Evolutionary conservation across 352 stramenopile genomes (phyloP).

Genomic region (Pythium oligandrum): DNA sequence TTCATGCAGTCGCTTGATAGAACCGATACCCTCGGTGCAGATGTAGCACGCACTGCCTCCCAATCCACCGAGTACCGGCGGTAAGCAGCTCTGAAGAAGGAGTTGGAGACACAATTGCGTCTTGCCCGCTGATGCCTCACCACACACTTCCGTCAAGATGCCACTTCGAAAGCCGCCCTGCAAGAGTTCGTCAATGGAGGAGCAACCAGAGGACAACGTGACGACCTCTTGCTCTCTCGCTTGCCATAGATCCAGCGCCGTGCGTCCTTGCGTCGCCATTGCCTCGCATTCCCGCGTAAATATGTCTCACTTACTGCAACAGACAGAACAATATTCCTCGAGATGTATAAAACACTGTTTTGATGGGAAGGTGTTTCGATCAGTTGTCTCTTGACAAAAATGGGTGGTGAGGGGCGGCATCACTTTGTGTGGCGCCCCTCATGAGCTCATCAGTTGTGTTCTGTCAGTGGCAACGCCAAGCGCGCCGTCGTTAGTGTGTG

Average conservation of each 20-base stretch:
- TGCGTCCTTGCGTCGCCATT: constrained; percentile 18
- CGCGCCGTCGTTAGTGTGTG: too few species aligned
- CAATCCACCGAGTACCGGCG: constrained; percentile 37
- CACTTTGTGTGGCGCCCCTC: too few species aligned
- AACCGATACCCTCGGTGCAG: constrained; percentile 66
- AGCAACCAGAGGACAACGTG: constrained; percentile 50
- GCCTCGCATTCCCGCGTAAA: constrained; percentile 9
- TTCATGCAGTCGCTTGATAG: constrained; percentile 68
- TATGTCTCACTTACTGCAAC: background rate
- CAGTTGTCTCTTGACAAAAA: too few species aligned
- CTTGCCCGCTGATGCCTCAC: constrained; percentile 71
- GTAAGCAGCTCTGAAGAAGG: constrained; percentile 61
- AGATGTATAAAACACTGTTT: constrained; percentile 10
- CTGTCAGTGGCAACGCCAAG: too few species aligned
- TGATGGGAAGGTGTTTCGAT: background rate
- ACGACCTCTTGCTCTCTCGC: constrained; percentile 18
- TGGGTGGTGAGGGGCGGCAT: too few species aligned
- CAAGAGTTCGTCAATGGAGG: constrained; percentile 48
- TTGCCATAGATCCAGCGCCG: constrained; percentile 45
- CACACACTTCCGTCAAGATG: constrained; percentile 70
- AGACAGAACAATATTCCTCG: constrained; percentile 11
- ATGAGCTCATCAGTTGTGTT: too few species aligned
- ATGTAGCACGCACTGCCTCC: constrained; percentile 74
- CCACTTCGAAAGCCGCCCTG: constrained; percentile 60
- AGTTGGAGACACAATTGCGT: constrained; percentile 78